Base-by-base conservation (phyloP, 495 filamentous ascomycete species). In the Aspergillus mulundensis region DNA sequence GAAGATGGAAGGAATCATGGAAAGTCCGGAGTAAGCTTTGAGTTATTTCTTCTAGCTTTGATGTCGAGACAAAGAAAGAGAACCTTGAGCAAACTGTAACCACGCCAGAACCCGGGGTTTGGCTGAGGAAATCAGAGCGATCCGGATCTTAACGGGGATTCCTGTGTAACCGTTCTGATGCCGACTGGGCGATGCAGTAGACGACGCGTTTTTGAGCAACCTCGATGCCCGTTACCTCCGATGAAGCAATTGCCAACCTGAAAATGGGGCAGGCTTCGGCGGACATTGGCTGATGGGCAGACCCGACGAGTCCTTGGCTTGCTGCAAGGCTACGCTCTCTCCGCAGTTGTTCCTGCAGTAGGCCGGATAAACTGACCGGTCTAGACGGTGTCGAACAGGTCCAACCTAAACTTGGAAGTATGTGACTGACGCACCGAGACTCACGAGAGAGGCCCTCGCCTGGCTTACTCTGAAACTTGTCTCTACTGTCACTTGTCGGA, bases 281-380 rank as follows among this genome's bases (percentile, higher is more conserved):
- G 19, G 18, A 23, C 32, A 50, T 50, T 30, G 47, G 18, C 8
- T 39, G 47, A 42, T 41, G 19, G 32, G 32, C 32, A 36, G 12
- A 34, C 20, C 38, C 43, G 45, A 55, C 46, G 41, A 42, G 47
- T 34, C 25, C 52, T 38, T 52, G 43, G 52, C 48, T 28, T 54
- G 30, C 57, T 59, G 57, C 58, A 58, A 53, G 48, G 24, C 52
- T 60, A 51, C 41, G 48, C 50, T 60, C 60, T 62, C 63, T 69
- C 68, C 67, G 59, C 68, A 61, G 56, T 62, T 58, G 72, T 76
- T 71, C 72, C 72, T 76, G 72, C 72, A 76, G 72, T 74, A 76
- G 70, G 64, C 69, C 70, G 45, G 45, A 50, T 32, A 61, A 54
- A 61, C 48, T 59, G 61, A 60, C 53, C 56, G 56, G 57, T 59